Conservation (phyloP, 2,329 filamentous ascomycete genomes). For the Sarocladium brachiariae region DNA sequence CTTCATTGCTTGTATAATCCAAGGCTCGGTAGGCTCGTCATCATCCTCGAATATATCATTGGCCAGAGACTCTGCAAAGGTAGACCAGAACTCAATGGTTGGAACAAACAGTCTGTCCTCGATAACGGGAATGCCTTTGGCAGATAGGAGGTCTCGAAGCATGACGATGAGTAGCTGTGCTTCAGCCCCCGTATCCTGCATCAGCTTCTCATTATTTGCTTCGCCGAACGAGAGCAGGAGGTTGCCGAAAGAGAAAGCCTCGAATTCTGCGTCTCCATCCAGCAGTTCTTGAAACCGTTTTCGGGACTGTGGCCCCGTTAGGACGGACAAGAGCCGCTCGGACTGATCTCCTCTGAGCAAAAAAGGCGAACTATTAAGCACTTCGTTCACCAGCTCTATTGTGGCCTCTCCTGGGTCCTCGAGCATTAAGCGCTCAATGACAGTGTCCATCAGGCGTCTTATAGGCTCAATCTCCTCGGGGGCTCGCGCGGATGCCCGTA, state of each 20-base stretch:
- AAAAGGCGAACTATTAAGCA: conserved; percentile 56
- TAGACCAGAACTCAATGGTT: conserved; percentile 75
- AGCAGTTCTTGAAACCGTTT: conserved; percentile 48
- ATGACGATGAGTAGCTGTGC: conserved; percentile 47
- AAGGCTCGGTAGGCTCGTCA: conserved; percentile 38
- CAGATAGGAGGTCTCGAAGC: conserved; percentile 58
- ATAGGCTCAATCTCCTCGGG: conserved; percentile 52
- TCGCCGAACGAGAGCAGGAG: conserved; percentile 65
- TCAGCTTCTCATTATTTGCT: conserved; percentile 53
- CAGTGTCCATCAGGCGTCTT: conserved; percentile 50
- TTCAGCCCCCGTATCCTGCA: conserved; percentile 43
- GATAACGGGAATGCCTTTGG: conserved; percentile 58
- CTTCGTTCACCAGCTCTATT: conserved; percentile 58
- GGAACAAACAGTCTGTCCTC: conserved; percentile 71
- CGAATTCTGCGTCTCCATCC: conserved; percentile 55
- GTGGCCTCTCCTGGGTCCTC: conserved; percentile 52
- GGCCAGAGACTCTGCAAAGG: conserved; percentile 62
- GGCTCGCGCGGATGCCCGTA: conserved; percentile 53
- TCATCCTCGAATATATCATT: conserved; percentile 50
- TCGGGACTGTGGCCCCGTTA: conserved; percentile 54
- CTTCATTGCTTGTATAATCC: conserved; percentile 51
- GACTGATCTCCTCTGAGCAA: conserved; percentile 57
- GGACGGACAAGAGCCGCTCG: conserved; percentile 47
- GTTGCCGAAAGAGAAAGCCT: conserved; percentile 58
- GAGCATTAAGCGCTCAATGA: conserved; percentile 53